Conservation (phyloP, 345 rosid species). For the Excoecaria agallocha region DNA sequence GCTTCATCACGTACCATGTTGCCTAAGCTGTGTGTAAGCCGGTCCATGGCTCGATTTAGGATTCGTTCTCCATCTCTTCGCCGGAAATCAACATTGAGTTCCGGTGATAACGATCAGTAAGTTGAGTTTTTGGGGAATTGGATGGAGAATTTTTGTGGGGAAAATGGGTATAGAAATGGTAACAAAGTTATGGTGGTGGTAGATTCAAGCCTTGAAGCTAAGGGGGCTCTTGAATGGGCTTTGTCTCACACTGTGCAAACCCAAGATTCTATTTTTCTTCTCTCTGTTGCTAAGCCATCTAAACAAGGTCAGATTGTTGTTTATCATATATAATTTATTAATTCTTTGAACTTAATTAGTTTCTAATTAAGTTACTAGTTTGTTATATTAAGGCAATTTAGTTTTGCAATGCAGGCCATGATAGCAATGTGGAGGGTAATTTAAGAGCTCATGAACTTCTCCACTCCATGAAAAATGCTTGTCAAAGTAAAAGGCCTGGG, state of each 20-base stretch:
- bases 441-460: slow-evolving; percentile 50
- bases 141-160: slow-evolving; percentile 16
- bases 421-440: slow-evolving; percentile 34
- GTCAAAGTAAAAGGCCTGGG: slow-evolving; percentile 66
- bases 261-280: slow-evolving; percentile 60
- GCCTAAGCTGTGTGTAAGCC: slow-evolving; percentile 43
- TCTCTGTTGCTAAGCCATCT: slow-evolving; percentile 46
- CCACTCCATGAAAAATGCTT: slow-evolving; percentile 52
- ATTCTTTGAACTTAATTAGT: too few relatives aligned
- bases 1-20: slow-evolving; percentile 31
- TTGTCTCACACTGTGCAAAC: slow-evolving; percentile 61
- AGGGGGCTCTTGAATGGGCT: slow-evolving; percentile 87
- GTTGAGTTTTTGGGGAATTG: slow-evolving; percentile 42
- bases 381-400: not conserved
- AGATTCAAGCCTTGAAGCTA: slow-evolving; percentile 63
- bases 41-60: slow-evolving; percentile 33
- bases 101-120: slow-evolving; percentile 42
- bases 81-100: slow-evolving; percentile 31
- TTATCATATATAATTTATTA: not conserved
- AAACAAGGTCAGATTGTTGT: slow-evolving; percentile 41
- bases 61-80: slow-evolving; percentile 47
- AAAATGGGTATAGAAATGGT: slow-evolving; percentile 23
- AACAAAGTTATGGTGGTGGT: slow-evolving; percentile 88
- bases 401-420: slow-evolving; percentile 28
- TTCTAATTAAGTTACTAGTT: too few relatives aligned